phyloP scores from a whole-genome alignment of 345 rosid species.

The Gossypium turneri region DNA sequence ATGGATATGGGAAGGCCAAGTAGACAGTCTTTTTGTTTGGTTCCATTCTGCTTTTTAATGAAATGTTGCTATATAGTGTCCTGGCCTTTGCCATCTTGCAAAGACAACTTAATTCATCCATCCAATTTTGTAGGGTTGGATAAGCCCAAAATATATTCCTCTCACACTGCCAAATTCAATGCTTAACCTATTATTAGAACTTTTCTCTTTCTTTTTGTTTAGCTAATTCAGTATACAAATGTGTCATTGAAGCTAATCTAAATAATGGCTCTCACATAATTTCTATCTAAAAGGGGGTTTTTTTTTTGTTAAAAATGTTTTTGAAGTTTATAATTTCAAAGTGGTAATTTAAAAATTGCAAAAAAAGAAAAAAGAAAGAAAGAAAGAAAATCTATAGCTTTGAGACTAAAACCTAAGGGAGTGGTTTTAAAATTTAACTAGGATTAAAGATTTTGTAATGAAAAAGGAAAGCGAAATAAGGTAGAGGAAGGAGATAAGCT shows the following conservation, averaged over 20 bases:
- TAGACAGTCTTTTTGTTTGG: background rate
- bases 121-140: background rate
- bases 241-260: background rate
- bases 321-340: too few relatives aligned
- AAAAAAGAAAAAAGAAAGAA: too few relatives aligned
- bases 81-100: constrained; percentile 5
- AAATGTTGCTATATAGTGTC: background rate
- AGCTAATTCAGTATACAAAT: constrained; percentile 2
- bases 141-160: constrained; percentile 15
- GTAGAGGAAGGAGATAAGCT: too few relatives aligned
- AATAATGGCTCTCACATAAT: too few relatives aligned
- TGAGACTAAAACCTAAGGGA: too few relatives aligned
- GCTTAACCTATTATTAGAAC: background rate
- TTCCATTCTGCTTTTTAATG: constrained; percentile 6
- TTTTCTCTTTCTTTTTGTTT: background rate
- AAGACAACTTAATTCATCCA: constrained; percentile 9
- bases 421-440: too few relatives aligned
- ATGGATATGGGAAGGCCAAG: background rate
- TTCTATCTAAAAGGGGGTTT: too few relatives aligned
- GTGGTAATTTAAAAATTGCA: too few relatives aligned
- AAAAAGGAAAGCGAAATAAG: too few relatives aligned
- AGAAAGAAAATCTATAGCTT: too few relatives aligned
- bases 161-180: background rate
- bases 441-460: too few relatives aligned
- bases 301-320: too few relatives aligned